phyloP scores from a whole-genome alignment of 495 filamentous ascomycete species.

The Talaromyces wortmannii region DNA sequence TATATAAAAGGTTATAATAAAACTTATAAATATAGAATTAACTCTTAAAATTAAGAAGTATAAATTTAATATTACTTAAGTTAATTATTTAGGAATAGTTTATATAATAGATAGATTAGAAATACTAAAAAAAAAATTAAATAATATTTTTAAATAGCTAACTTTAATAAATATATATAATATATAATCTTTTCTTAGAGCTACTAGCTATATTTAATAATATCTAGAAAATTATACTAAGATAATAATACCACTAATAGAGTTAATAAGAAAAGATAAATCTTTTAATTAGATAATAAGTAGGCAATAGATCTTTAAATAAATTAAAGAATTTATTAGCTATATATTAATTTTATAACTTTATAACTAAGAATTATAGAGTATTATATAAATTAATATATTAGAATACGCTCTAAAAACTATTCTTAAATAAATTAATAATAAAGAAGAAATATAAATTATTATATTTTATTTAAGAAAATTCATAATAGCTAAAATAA shows the following conservation, averaged over 20 bases:
- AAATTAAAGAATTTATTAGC: conserved; percentile 3
- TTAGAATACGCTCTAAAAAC: no score
- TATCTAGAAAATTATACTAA: conserved; percentile 6
- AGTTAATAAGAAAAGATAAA: conserved; percentile 5
- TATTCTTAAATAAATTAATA: background rate
- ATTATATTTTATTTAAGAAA: conserved; percentile 17
- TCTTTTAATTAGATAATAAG: conserved; percentile 2
- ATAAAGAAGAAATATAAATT: background rate
- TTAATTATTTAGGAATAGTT: conserved; percentile 6
- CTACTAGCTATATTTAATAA: conserved; percentile 9
- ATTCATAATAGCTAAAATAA: conserved; percentile 13
- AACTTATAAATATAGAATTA: conserved; percentile 3
- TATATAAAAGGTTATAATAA: conserved; percentile 2
- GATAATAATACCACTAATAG: background rate
- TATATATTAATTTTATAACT: background rate
- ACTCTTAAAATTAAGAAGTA: conserved; percentile 10
- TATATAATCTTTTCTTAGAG: conserved; percentile 7
- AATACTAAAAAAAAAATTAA: conserved; percentile 9
- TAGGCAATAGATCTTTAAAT: conserved; percentile 3
- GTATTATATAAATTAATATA: background rate
- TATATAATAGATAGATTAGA: conserved; percentile 4
- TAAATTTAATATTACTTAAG: conserved; percentile 8
- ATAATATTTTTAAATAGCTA: conserved; percentile 2
- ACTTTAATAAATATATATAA: conserved; percentile 5
- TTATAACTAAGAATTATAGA: background rate